Base-by-base conservation (phyloP, 2,329 filamentous ascomycete genomes). In the Penicillium sp. region DNA sequence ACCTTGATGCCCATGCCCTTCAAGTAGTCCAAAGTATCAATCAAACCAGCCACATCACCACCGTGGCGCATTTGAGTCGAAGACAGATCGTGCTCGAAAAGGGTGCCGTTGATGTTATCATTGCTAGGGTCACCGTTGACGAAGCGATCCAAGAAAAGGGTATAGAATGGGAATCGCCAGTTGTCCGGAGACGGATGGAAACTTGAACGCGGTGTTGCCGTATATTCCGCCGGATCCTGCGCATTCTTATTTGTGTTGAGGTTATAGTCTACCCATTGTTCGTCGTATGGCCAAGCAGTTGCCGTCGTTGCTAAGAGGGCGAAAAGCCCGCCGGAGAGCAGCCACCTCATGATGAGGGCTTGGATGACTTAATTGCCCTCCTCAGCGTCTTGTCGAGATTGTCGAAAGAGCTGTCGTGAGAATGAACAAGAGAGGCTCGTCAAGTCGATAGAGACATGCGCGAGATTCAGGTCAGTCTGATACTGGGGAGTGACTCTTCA, bases 101-200 rank as follows among this genome's bases (percentile, higher is more conserved):
- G 51, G 2, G 80, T 83, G 12, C 74, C 77, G 58, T 84, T 84
- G 39, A 76, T 56, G 29, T 84, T 76, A 60, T 85, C 81, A 59
- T 85, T 85, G 5, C 70, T 71, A 5, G 82, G 81, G 56, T 84
- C 77, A 35, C 81, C 81, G 56, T 85, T 84, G 43, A 82, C 80
- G 57, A 78, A 84, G 50, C 80, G 72, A 63, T 85, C 82, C 18
- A 83, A 64, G 60, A 83, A 83, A 38, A 85, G 67, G 12, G 80
- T 82, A 61, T 85, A 85, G 60, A 83, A 80, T 0, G 82, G 82
- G 49, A 85, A 76, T 24, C 82, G 73, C 82, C 82, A 85, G 56
- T 80, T 84, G 0, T 68, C 59, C 1, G 82, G 82, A 18, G 81
- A 84, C 0, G 70, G 64, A 9, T 67, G 58, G 55, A 78, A 84